Conservation (phyloP, 2,329 filamentous ascomycete species). For the Lasiodiplodia hormozganensis region DNA sequence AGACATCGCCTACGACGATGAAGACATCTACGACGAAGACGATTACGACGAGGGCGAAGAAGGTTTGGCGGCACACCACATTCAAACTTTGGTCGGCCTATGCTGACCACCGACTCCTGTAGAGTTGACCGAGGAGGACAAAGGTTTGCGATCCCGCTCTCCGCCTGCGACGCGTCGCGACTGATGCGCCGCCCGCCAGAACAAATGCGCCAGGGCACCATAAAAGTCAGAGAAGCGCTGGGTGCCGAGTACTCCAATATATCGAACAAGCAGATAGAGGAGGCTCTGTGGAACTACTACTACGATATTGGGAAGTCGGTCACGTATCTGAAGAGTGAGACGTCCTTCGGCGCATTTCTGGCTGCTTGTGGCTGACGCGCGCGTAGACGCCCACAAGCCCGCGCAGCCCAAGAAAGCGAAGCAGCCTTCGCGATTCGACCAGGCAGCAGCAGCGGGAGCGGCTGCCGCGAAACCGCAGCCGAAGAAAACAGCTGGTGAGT, state of each 20-base stretch:
- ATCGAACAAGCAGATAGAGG: conserved; percentile 79
- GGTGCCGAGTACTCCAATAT: conserved; percentile 50
- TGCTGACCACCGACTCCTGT: conserved; percentile 6
- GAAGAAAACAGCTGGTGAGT: conserved; percentile 56
- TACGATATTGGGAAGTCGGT: conserved; percentile 90
- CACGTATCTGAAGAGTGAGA: conserved; percentile 74
- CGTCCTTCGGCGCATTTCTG: background rate
- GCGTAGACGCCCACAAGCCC: conserved; percentile 39
- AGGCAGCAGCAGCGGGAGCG: conserved; percentile 47
- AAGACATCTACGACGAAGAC: conserved; percentile 91
- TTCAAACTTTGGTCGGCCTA: background rate
- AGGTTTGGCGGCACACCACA: conserved; percentile 70
- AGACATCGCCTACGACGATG: conserved; percentile 51
- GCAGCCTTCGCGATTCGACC: conserved; percentile 52
- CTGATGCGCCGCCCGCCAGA: conserved; percentile 37
- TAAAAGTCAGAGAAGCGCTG: conserved; percentile 71
- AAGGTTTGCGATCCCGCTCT: conserved; percentile 33
- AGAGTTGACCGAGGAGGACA: conserved; percentile 49
- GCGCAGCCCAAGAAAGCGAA: conserved; percentile 49
- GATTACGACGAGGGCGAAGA: conserved; percentile 79
- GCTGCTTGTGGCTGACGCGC: background rate
- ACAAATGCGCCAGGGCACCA: conserved; percentile 70
- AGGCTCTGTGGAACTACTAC: conserved; percentile 94
- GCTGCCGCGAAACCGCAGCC: conserved; percentile 48
- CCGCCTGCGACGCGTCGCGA: conserved; percentile 2